Conservation (phyloP, 768 basidiomycete genomes). For the Floccularia luteovirens region DNA sequence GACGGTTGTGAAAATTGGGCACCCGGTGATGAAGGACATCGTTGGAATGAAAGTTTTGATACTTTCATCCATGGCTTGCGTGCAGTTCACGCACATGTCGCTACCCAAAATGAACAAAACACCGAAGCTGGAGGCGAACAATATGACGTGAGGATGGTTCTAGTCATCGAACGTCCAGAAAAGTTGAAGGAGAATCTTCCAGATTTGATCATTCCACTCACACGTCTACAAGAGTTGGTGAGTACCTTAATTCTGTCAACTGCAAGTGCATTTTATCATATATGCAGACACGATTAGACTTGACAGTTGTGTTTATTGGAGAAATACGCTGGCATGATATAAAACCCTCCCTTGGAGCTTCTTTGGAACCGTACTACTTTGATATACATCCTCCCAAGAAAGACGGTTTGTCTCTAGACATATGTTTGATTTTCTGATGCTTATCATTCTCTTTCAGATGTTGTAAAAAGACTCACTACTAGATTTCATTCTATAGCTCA, state of each 20-base stretch:
- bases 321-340: conserved; percentile 65
- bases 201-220: conserved; percentile 62
- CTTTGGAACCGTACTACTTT: conserved; percentile 67
- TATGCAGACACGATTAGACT: conserved; percentile 45
- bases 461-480: conserved; percentile 27
- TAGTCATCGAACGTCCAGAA: conserved; percentile 65
- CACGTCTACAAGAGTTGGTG: conserved; percentile 68
- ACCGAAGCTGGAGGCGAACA: conserved; percentile 19
- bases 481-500: conserved; percentile 15
- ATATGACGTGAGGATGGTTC: conserved; percentile 37
- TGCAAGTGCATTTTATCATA: background rate
- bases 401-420: conserved; percentile 34
- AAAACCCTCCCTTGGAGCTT: conserved; percentile 59
- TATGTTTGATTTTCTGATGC: background rate
- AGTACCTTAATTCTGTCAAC: conserved; percentile 10
- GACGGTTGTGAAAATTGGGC: conserved; percentile 57
- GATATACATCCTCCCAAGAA: conserved; percentile 46
- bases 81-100: conserved; percentile 22
- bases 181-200: conserved; percentile 53
- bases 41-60: conserved; percentile 63
- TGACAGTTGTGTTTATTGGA: conserved; percentile 59
- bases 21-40: conserved; percentile 23
- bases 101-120: conserved; percentile 17
- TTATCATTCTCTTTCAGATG: conserved; percentile 12
- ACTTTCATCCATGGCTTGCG: conserved; percentile 63